Evolutionary conservation across 192 early-diverging fungal genomes (phyloP).

Genomic region (Umbelopsis isabellina): DNA sequence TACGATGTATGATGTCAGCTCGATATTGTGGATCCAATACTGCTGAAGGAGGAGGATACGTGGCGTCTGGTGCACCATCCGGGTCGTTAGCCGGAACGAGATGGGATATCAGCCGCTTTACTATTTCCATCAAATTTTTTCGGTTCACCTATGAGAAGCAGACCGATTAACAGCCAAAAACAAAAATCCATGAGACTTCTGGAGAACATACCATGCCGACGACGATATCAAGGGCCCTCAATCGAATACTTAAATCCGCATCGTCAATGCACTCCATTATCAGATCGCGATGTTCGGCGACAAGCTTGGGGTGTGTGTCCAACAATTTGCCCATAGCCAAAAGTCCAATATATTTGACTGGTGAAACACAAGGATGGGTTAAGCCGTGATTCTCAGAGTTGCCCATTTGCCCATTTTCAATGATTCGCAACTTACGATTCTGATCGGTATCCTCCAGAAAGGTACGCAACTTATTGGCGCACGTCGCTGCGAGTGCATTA

Average conservation of each 20-base stretch:
- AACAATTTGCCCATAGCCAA: conserved; percentile 84
- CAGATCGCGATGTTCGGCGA: conserved; percentile 79
- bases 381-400: too few species aligned
- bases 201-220: conserved; percentile 69
- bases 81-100: conserved; percentile 51
- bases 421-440: conserved; percentile 66
- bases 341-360: conserved; percentile 93
- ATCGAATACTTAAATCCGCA: conserved; percentile 88
- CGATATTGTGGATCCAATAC: conserved; percentile 74
- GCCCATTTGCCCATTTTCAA: not conserved
- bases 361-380: not conserved
- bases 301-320: conserved; percentile 80
- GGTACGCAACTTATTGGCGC: conserved; percentile 76
- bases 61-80: conserved; percentile 30
- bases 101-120: conserved; percentile 83
- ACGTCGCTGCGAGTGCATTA: conserved; percentile 75
- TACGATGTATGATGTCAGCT: conserved; percentile 77
- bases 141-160: conserved; percentile 61
- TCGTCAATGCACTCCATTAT: conserved; percentile 92
- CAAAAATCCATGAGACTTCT: not conserved
- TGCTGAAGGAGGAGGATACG: conserved; percentile 37
- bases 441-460: conserved; percentile 91
- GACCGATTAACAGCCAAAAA: not conserved
- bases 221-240: conserved; percentile 85
- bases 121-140: conserved; percentile 78